Evolutionary conservation across 495 filamentous ascomycete species (phyloP).

Genomic region (Penicillium ochrochloron): DNA sequence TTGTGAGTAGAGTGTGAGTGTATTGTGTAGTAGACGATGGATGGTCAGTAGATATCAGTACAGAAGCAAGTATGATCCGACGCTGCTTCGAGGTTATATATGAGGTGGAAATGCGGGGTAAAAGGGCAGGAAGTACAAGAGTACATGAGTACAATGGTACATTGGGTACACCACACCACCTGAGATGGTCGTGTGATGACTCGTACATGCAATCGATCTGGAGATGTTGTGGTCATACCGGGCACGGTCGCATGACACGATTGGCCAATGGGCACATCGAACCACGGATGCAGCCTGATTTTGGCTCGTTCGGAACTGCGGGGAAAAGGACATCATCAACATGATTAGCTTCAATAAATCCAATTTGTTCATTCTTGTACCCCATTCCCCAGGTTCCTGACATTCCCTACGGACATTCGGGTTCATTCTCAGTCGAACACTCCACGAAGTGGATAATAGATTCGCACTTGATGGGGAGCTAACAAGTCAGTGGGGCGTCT

Average conservation of each 20-base stretch:
- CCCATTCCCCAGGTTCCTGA: background rate
- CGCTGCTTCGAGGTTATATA: conserved; percentile 9
- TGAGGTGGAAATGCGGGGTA: conserved; percentile 5
- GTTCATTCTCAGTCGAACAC: background rate
- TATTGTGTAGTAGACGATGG: background rate
- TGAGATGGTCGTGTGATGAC: conserved; percentile 16
- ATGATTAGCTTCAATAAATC: background rate
- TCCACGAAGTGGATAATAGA: no score
- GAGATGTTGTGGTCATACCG: conserved; percentile 10
- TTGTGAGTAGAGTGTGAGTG: conserved; percentile 14
- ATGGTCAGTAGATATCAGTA: background rate
- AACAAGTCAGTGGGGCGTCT: background rate
- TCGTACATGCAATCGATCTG: conserved; percentile 15
- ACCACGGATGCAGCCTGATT: conserved; percentile 1
- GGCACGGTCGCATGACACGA: background rate
- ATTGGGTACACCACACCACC: background rate
- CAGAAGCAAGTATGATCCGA: background rate
- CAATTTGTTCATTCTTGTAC: background rate
- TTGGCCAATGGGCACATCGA: background rate
- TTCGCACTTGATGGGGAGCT: background rate
- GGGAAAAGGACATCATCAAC: background rate
- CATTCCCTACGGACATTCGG: background rate
- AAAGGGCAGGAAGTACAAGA: background rate
- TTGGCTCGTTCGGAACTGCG: background rate
- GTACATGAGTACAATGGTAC: background rate